A percentile compares a stretch with the other conserved stretches of the same genome.
Evolutionary conservation across 2,329 filamentous ascomycete species (phyloP).

Genomic region (Stemphylium beticola): DNA sequence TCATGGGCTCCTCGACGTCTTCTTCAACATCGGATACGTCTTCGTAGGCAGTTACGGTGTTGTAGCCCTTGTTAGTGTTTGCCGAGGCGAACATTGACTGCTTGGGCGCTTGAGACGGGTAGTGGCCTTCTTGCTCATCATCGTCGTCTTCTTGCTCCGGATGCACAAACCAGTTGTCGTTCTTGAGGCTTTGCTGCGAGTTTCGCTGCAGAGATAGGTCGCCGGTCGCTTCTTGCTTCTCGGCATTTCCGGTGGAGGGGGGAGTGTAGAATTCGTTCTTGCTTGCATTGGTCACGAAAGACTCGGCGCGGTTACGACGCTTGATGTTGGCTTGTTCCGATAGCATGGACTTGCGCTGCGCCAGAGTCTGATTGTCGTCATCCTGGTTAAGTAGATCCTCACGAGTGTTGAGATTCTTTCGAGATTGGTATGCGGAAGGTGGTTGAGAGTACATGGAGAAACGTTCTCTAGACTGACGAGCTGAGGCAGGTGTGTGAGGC

Average conservation of each 20-base stretch:
- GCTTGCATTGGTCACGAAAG: slow-evolving; percentile 34
- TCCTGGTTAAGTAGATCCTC: slow-evolving; percentile 38
- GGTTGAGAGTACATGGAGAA: slow-evolving; percentile 54
- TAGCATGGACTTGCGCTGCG: slow-evolving; percentile 43
- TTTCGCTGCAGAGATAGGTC: slow-evolving; percentile 39
- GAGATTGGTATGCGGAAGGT: slow-evolving; percentile 46
- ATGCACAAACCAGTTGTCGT: slow-evolving; percentile 57
- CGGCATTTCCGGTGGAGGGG: slow-evolving; percentile 22
- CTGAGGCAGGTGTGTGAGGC: slow-evolving; percentile 57
- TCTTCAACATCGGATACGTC: slow-evolving; percentile 39
- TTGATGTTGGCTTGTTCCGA: slow-evolving; percentile 45
- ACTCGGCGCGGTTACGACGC: slow-evolving; percentile 35
- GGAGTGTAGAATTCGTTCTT: slow-evolving; percentile 43
- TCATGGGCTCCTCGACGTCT: slow-evolving; percentile 31
- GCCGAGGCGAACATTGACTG: slow-evolving; percentile 30
- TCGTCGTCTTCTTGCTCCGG: slow-evolving; percentile 27
- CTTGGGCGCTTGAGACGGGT: slow-evolving; percentile 20
- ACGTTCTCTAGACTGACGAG: slow-evolving; percentile 59
- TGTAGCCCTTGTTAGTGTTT: slow-evolving; percentile 38
- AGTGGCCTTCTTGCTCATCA: slow-evolving; percentile 14
- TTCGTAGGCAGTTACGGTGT: slow-evolving; percentile 33
- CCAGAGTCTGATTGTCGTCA: slow-evolving; percentile 39
- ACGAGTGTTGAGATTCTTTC: slow-evolving; percentile 45
- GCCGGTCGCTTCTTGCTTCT: slow-evolving; percentile 18
- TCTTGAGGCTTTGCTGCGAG: slow-evolving; percentile 46